Evolutionary conservation across 169 alveolate species (phyloP).

Genomic region (Plasmodium malariae): DNA sequence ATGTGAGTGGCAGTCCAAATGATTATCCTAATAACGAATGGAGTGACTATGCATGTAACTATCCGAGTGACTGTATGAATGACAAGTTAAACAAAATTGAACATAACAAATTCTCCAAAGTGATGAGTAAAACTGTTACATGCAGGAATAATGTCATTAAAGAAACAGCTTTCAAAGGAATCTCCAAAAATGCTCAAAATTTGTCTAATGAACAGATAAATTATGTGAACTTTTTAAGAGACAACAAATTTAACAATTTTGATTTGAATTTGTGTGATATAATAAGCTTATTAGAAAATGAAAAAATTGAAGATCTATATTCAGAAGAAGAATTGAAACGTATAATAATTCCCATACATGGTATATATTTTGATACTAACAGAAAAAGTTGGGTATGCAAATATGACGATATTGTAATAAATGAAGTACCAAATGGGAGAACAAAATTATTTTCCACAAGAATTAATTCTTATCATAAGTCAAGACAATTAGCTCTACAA

Average conservation of each 20-base stretch:
- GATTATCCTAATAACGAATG: too few species aligned
- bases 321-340: constrained; percentile 60
- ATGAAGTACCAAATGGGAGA: constrained; percentile 8
- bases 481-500: constrained; percentile 58
- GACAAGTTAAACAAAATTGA: too few species aligned
- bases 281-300: constrained; percentile 55
- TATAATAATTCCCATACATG: constrained; percentile 36
- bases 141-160: too few species aligned
- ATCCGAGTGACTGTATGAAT: too few species aligned
- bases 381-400: constrained; percentile 31
- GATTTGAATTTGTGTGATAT: constrained; percentile 47
- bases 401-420: not conserved
- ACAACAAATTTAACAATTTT: not conserved
- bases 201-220: not conserved
- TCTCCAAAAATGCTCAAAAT: not conserved
- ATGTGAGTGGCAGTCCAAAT: too few species aligned
- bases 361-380: constrained; percentile 43
- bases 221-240: constrained; percentile 1
- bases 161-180: too few species aligned
- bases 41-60: too few species aligned
- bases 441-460: constrained; percentile 25
- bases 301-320: constrained; percentile 60
- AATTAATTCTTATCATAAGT: constrained; percentile 35
- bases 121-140: too few species aligned
- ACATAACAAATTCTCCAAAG: too few species aligned